A percentile compares a stretch with the other conserved stretches of the same genome.
These are phyloP conservation scores for Candida tetrigidarum DNA, from an alignment of 1,139 yeast genomes.

Conservation along the genomic window DNA sequence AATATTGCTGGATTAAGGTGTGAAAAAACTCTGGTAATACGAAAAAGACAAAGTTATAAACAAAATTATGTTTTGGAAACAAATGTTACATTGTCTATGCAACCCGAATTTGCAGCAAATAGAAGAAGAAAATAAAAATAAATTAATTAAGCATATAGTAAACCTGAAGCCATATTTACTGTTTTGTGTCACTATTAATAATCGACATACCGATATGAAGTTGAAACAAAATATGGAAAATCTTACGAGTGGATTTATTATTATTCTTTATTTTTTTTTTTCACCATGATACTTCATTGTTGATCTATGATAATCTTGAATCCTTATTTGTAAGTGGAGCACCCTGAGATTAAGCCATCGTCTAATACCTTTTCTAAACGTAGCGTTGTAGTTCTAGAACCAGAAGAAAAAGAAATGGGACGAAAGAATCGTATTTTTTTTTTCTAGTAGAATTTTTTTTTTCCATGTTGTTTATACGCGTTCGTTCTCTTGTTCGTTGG, in stretches of 20 bases:
- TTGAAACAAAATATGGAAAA: conserved; percentile 3
- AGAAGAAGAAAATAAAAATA: too few relatives aligned
- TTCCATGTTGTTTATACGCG: too few relatives aligned
- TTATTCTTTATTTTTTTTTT: background rate
- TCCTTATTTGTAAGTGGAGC: too few relatives aligned
- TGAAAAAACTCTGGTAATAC: background rate
- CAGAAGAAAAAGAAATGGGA: background rate
- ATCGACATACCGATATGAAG: conserved; percentile 9
- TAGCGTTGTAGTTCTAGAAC: background rate
- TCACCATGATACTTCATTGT: conserved; percentile 1
- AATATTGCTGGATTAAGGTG: conserved; percentile 1
- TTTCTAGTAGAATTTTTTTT: background rate
- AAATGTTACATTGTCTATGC: conserved; percentile 1
- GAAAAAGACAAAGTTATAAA: conserved; percentile 1
- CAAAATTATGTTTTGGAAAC: conserved; percentile 1
- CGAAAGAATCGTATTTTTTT: background rate
- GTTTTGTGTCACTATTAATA: conserved; percentile 2
- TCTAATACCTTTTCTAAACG: background rate
- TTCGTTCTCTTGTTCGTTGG: too few relatives aligned
- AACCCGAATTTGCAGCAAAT: conserved; percentile 8
- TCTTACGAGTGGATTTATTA: too few relatives aligned
- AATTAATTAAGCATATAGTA: too few relatives aligned
- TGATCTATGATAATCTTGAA: background rate
- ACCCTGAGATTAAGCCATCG: background rate
- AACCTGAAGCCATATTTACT: background rate